phyloP scores from a whole-genome alignment of 306 rosid species.

The Cicer pinnatifidum region DNA sequence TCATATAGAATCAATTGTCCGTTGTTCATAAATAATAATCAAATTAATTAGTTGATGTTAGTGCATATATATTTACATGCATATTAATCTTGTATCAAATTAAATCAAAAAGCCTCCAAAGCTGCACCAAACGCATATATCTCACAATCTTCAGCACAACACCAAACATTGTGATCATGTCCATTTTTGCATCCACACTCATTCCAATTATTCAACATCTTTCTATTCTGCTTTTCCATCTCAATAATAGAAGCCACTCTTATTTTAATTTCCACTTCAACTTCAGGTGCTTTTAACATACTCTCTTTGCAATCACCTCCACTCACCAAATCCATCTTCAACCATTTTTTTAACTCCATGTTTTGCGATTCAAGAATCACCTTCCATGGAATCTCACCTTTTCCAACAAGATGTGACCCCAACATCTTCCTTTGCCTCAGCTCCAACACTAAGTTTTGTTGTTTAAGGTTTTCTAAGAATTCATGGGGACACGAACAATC shows the following conservation, averaged over 20 bases:
- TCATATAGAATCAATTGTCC: too few species aligned
- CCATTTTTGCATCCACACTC: conserved; percentile 70
- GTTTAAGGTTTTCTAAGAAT: conserved; percentile 55
- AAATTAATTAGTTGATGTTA: too few species aligned
- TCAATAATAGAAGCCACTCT: conserved; percentile 15
- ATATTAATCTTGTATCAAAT: neutral
- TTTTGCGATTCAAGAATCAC: conserved; percentile 63
- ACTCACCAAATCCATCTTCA: conserved; percentile 50
- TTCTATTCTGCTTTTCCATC: conserved; percentile 40
- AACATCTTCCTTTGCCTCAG: conserved; percentile 58
- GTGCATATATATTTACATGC: too few species aligned
- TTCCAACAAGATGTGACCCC: conserved; percentile 70
- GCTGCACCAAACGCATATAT: conserved; percentile 60
- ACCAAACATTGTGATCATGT: conserved; percentile 42
- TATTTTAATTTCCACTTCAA: conserved; percentile 62
- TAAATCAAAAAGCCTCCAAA: conserved; percentile 58
- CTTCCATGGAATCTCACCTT: conserved; percentile 72
- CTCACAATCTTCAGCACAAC: conserved; percentile 57
- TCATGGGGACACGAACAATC: conserved; percentile 66
- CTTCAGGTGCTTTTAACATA: conserved; percentile 38
- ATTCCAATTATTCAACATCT: conserved; percentile 41
- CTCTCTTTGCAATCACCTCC: conserved; percentile 30
- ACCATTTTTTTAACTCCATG: conserved; percentile 70
- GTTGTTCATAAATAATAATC: too few species aligned
- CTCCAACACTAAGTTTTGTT: conserved; percentile 68